phyloP scores from a whole-genome alignment of 2,329 filamentous ascomycete genomes.

The Sporothrix mexicana region DNA sequence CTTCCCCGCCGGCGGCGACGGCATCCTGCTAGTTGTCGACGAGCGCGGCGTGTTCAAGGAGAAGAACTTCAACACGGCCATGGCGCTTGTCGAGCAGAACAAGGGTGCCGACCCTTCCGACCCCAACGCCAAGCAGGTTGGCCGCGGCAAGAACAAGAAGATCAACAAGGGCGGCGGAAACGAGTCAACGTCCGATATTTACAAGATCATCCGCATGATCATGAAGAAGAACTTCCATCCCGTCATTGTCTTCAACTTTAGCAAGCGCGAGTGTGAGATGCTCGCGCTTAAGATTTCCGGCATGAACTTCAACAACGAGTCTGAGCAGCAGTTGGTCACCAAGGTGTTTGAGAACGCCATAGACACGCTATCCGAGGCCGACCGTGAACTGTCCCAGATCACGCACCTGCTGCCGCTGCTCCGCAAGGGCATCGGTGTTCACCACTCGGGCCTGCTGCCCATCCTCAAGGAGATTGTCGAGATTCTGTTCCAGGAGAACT shows the following conservation, averaged over 20 bases:
- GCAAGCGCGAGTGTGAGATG: conserved; percentile 93
- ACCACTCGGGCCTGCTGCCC: conserved; percentile 92
- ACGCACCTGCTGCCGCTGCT: conserved; percentile 86
- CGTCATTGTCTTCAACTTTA: conserved; percentile 99
- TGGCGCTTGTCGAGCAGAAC: conserved; percentile 85
- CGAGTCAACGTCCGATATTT: conserved; percentile 78
- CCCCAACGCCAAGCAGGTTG: conserved; percentile 77
- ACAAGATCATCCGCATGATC: conserved; percentile 98
- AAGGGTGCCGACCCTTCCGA: conserved; percentile 85
- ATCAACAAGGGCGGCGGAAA: conserved; percentile 80
- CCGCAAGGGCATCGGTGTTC: conserved; percentile 91
- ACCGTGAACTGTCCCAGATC: conserved; percentile 88
- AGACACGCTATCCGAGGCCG: conserved; percentile 88
- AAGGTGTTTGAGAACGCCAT: conserved; percentile 95
- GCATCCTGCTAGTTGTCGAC: conserved; percentile 92
- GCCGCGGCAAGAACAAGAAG: conserved; percentile 90
- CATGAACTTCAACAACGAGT: conserved; percentile 93
- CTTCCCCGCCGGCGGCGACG: conserved; percentile 89
- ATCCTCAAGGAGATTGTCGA: conserved; percentile 99
- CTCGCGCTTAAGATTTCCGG: conserved; percentile 85
- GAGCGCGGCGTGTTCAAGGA: conserved; percentile 97
- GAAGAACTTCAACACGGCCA: conserved; percentile 96
- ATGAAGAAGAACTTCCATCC: conserved; percentile 97
- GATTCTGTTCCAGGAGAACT: conserved; percentile 95
- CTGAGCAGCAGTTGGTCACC: conserved; percentile 90